Percentiles rank a stretch among this genome's conserved stretches.
phyloP scores from a whole-genome alignment of 257 asterid genomes.

The Prunella vulgaris region DNA sequence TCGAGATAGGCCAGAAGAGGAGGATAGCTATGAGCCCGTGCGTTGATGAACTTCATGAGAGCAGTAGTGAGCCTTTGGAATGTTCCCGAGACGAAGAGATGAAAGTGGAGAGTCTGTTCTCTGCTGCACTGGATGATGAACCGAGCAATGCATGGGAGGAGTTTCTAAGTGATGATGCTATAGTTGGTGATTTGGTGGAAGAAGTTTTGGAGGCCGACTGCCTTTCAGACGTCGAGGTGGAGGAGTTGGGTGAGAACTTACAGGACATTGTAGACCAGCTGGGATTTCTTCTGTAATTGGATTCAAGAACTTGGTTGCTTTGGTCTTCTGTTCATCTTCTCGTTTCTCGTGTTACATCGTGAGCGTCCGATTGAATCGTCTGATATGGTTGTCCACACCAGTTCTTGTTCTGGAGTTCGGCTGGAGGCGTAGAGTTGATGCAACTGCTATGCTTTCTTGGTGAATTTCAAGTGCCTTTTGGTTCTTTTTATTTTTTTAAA shows the following conservation, averaged over 20 bases:
- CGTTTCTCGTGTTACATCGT: not conserved
- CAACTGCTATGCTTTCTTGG: not conserved
- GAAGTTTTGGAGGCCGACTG: slow-evolving; percentile 31
- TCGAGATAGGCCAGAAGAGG: slow-evolving; percentile 77
- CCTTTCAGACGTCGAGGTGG: slow-evolving; percentile 45
- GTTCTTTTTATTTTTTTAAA: not conserved
- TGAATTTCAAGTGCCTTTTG: not conserved
- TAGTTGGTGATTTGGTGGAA: slow-evolving; percentile 30
- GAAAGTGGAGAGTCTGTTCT: slow-evolving; percentile 40
- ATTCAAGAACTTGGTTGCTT: not conserved
- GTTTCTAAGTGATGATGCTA: slow-evolving; percentile 41
- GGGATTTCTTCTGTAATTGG: slow-evolving; percentile 29
- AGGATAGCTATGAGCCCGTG: slow-evolving; percentile 60
- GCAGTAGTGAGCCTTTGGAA: not conserved
- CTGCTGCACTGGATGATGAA: slow-evolving; percentile 42
- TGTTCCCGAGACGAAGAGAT: not conserved
- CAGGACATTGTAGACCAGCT: slow-evolving; percentile 40
- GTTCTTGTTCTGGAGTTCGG: not conserved
- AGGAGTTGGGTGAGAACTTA: slow-evolving; percentile 70
- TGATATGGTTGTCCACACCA: not conserved
- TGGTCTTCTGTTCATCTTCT: slow-evolving; percentile 3
- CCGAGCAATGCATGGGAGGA: slow-evolving; percentile 57
- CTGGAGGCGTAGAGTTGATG: too few species aligned
- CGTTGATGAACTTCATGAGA: slow-evolving; percentile 37
- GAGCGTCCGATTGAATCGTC: not conserved